A percentile compares a stretch with the other conserved stretches of the same genome.
These are phyloP conservation scores for Penicillium nucicola DNA, from an alignment of 495 filamentous ascomycete species.

Conservation along the genomic window DNA sequence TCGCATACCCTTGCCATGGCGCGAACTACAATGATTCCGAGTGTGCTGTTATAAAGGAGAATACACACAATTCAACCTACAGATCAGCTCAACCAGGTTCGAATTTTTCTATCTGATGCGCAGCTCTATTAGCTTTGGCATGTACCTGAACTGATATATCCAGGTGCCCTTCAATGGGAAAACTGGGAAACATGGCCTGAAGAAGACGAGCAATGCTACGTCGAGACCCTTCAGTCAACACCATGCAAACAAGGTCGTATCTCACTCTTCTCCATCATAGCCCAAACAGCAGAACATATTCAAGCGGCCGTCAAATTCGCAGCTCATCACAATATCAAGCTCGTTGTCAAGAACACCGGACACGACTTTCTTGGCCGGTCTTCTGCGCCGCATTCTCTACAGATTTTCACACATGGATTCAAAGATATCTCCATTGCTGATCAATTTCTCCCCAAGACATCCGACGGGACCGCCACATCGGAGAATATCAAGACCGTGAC, in stretches of 20 bases:
- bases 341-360: conserved; percentile 58
- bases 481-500: conserved; percentile 38
- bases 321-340: conserved; percentile 33
- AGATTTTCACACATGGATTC: conserved; percentile 52
- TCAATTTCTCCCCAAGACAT: conserved; percentile 10
- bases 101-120: neutral
- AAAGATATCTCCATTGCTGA: conserved; percentile 34
- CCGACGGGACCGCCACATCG: neutral
- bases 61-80: conserved; percentile 23
- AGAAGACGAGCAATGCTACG: conserved; percentile 50
- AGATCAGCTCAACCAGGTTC: conserved; percentile 23
- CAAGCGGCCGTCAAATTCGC: conserved; percentile 35
- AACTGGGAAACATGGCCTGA: conserved; percentile 52
- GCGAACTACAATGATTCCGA: conserved; percentile 18
- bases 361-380: conserved; percentile 52
- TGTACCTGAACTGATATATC: no score
- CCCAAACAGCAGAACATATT: conserved; percentile 24
- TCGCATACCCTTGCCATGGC: conserved; percentile 41
- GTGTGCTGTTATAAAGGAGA: conserved; percentile 22
- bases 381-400: conserved; percentile 48
- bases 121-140: no score
- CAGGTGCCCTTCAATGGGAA: conserved; percentile 37
- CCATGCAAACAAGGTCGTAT: conserved; percentile 29
- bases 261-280: conserved; percentile 36
- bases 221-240: conserved; percentile 40